Percentiles rank a stretch among this genome's conserved stretches.
These are phyloP conservation scores for Picocystis sp. DNA, from an alignment of 163 green algal species.

Conservation along the genomic window DNA sequence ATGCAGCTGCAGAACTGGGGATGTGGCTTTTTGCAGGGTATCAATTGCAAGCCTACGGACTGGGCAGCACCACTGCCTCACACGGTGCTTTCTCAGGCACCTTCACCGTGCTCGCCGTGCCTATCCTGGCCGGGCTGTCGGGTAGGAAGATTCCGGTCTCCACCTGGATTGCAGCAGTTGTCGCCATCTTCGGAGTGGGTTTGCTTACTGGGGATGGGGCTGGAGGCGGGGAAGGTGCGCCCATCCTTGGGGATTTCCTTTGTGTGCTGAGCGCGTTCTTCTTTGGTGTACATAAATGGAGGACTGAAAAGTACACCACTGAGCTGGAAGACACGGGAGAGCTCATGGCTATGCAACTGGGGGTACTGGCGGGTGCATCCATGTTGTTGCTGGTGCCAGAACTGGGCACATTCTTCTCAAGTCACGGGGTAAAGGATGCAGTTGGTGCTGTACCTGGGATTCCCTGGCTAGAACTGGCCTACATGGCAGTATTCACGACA, in stretches of 20 bases:
- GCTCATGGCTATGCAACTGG: conserved; percentile 34
- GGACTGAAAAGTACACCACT: conserved; percentile 26
- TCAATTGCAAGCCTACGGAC: background rate
- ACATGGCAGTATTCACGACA: conserved; percentile 40
- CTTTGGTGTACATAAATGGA: conserved; percentile 44
- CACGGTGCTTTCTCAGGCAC: background rate
- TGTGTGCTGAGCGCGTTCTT: conserved; percentile 29
- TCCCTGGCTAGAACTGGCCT: conserved; percentile 27
- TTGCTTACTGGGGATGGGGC: no score
- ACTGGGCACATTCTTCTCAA: background rate
- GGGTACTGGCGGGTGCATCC: conserved; percentile 18
- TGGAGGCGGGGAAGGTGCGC: background rate
- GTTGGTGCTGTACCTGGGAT: conserved; percentile 3
- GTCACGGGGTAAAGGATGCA: conserved; percentile 2
- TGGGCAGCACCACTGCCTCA: conserved; percentile 2
- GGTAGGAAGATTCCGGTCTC: conserved; percentile 4
- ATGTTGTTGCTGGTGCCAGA: conserved; percentile 12
- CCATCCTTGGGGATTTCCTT: conserved; percentile 29
- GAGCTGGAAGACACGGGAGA: conserved; percentile 15
- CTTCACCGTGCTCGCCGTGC: conserved; percentile 3
- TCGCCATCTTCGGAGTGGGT: background rate
- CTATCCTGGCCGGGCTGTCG: background rate
- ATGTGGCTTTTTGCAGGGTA: conserved; percentile 5
- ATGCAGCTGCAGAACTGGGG: conserved; percentile 1
- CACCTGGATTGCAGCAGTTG: background rate